Conservation (phyloP, 2,329 filamentous ascomycete genomes). For the Didymellaceae sp. region DNA sequence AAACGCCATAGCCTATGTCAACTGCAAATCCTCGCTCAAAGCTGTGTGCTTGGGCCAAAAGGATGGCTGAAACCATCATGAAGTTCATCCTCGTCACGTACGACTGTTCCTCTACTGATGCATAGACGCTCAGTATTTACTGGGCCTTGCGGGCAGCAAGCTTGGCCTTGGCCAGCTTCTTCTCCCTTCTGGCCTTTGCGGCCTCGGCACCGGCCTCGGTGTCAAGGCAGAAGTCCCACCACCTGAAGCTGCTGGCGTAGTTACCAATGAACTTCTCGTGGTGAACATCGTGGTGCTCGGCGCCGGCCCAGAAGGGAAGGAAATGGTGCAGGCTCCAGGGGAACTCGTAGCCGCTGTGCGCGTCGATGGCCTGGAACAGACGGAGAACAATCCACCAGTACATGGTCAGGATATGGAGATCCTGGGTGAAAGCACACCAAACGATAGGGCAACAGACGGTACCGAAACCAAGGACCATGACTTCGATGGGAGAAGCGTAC, state of each 20-base stretch:
- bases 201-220: constrained; percentile 92
- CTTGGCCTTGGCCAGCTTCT: constrained; percentile 71
- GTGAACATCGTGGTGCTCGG: constrained; percentile 94
- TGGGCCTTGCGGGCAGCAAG: constrained; percentile 57
- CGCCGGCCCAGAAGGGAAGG: constrained; percentile 96
- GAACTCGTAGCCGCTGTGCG: constrained; percentile 97
- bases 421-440: constrained; percentile 80
- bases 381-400: constrained; percentile 94
- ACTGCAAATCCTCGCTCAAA: constrained; percentile 10
- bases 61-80: constrained; percentile 23
- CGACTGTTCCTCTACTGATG: background rate
- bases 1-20: constrained; percentile 30
- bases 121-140: constrained; percentile 24
- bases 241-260: constrained; percentile 96
- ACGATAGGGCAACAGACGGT: constrained; percentile 82
- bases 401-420: constrained; percentile 97
- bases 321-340: constrained; percentile 96
- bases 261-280: constrained; percentile 99
- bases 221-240: constrained; percentile 96
- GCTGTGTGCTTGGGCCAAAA: constrained; percentile 11
- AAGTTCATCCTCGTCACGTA: constrained; percentile 9
- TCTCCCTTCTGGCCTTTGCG: constrained; percentile 80
- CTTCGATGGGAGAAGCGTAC: constrained; percentile 96
- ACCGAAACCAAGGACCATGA: constrained; percentile 90
- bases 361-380: constrained; percentile 96